Base-by-base conservation (phyloP, 306 rosid genomes). In the Quillaja saponaria region DNA sequence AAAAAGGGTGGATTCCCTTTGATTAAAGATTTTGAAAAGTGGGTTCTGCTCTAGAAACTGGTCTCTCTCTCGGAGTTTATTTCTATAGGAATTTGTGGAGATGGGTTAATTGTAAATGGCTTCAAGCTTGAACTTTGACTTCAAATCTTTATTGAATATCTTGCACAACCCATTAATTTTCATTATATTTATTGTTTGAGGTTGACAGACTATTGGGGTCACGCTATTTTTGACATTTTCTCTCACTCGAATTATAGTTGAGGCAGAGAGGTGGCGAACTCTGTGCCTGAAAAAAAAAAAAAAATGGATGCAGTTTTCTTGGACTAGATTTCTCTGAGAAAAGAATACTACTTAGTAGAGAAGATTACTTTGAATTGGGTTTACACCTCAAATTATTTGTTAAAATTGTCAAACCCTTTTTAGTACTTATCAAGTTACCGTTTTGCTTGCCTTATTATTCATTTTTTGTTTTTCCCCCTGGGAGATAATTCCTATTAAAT, bases 401-500 rank as follows among this genome's bases (percentile, higher is more conserved):
- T 34, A 41, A 57, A 47, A 35, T 45, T 20, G 46, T 68, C 72
- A 78, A 58, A 52, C 57, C 41, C 53, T 64, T 47, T 58, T 51
- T n/a, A 37, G 64, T 68, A 55, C 9, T 63, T 39, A 41, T 16
- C 6, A 67, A 73, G 75, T 58, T 57, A 28, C 68, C 38, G 49
- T 20, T 63, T 60, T 39, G 13, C 33, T 39, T 31, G 28, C n/a
- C 33, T 5, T 58, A n/a, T 40, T 41, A 5, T 37, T 13, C 18
- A 17, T 3, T 38, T 37, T 7, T 1, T 5, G 20, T 45, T 15
- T 45, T 18, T 31, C 7, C 21, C 34, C 49, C 44, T 56, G 14
- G 67, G 51, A 34, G 75, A 25, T 69, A 66, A 47, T 67, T 63
- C 13, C 13, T 61, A 83, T 81, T 83, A 60, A 79, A 75, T 79